Evolutionary conservation across 2,329 filamentous ascomycete genomes (phyloP).

Genomic region (Corniculantispora saksenae): DNA sequence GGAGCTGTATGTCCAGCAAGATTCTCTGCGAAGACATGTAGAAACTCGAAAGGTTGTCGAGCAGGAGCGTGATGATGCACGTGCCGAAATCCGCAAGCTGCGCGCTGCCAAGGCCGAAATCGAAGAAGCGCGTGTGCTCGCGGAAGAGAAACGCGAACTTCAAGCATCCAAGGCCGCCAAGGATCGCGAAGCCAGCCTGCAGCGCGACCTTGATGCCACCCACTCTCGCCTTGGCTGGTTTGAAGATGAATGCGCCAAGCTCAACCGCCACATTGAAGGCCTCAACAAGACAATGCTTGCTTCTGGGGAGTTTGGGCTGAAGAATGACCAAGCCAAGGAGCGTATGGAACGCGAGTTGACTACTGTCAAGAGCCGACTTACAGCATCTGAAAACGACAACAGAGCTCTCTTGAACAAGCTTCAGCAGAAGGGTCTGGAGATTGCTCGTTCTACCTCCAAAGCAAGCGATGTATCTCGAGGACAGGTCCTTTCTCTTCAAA

Average conservation of each 20-base stretch:
- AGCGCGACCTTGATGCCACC: conserved; percentile 78
- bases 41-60: conserved; percentile 80
- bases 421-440: conserved; percentile 95
- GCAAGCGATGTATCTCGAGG: conserved; percentile 81
- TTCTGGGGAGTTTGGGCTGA: conserved; percentile 84
- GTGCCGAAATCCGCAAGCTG: conserved; percentile 78
- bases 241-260: conserved; percentile 74
- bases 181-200: conserved; percentile 76
- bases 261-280: conserved; percentile 79
- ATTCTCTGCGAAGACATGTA: conserved; percentile 81
- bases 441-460: conserved; percentile 84
- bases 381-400: conserved; percentile 95
- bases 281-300: conserved; percentile 85
- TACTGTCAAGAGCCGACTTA: conserved; percentile 84
- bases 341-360: conserved; percentile 87
- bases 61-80: conserved; percentile 84
- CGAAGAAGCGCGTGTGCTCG: conserved; percentile 82
- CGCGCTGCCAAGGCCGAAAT: conserved; percentile 81
- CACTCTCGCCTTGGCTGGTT: conserved; percentile 75
- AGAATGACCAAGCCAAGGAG: conserved; percentile 92
- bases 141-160: conserved; percentile 78
- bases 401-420: conserved; percentile 93
- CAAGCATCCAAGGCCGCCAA: conserved; percentile 75
- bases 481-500: conserved; percentile 73
- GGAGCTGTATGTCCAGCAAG: conserved; percentile 93